Conservation (phyloP, 2,329 filamentous ascomycete species). For the Metarhizium sp. region DNA sequence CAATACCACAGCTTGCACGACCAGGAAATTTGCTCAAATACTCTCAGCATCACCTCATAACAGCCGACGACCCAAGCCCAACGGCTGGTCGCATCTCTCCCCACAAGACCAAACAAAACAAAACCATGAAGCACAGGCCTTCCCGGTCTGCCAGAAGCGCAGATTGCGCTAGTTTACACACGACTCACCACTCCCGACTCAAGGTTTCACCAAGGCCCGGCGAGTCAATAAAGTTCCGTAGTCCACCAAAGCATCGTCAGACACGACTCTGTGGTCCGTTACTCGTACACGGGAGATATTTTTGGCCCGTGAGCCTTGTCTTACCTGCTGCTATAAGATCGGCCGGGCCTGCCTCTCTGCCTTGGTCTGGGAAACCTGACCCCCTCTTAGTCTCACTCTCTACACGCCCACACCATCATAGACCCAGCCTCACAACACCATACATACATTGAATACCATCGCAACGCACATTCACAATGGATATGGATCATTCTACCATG, state of each 20-base stretch:
- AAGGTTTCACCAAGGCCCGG: not conserved
- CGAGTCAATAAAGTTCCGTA: not conserved
- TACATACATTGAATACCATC: too few relatives aligned
- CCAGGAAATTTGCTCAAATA: slow-evolving; percentile 11
- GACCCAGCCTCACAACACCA: not conserved
- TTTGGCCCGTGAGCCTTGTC: not conserved
- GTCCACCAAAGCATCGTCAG: not conserved
- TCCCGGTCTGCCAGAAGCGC: not conserved
- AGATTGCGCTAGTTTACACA: not conserved
- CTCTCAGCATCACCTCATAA: slow-evolving; percentile 2
- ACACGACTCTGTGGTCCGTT: not conserved
- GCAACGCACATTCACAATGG: not conserved
- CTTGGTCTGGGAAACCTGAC: too few relatives aligned
- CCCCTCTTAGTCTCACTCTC: too few relatives aligned
- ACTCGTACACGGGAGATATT: not conserved
- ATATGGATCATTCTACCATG: slow-evolving; percentile 11
- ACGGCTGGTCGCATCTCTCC: not conserved
- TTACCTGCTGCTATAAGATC: too few relatives aligned
- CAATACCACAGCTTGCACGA: not conserved
- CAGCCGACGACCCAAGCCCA: not conserved
- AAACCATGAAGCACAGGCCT: not conserved
- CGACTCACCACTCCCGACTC: not conserved
- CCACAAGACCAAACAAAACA: not conserved
- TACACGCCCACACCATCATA: not conserved
- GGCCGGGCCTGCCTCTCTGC: too few relatives aligned